Evolutionary conservation across 75 land plant species (phyloP), one percentile per base, ranked within the genome.

Genomic region (Picea glauca): DNA sequence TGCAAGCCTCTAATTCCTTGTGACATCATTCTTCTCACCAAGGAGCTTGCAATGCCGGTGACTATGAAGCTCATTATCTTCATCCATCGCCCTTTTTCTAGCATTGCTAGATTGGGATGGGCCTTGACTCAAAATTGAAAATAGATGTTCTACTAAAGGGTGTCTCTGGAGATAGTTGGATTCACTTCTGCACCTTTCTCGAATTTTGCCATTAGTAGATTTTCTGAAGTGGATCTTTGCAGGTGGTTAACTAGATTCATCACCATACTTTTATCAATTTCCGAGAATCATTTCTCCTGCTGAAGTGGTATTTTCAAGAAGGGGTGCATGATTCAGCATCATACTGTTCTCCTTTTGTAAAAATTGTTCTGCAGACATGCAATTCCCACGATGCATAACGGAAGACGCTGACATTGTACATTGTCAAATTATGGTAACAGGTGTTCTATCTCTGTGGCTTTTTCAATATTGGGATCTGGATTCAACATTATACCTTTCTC

Each of bases 31-130:
- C 26, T 26, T 26, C 26, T 26, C 26, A 26, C 26, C 26, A 26
- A 26, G 26, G 26, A 26, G 26, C 26, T 26, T 26, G 26, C 26
- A 26, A 26, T 26, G 26, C 26, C 26, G 26, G 26, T 26, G 26
- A 26, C 26, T 26, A 26, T 26, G 26, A 26, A 26, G 26, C 26
- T 26, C 26, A 26, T 26, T 26, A 21, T 82, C 88, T 21, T 81
- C 84, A n/a, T 63, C 77, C 14, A 81, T 58, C 13, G 14, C 82
- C 67, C 85, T 82, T 31, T 86, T 86, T 33, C 74, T 72, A 58
- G 50, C 33, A 62, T 81, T 84, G 26, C 62, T 74, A 43, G 76
- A 79, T 9, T 58, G 58, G 20, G 81, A 80, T 2, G 32, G 31
- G 15, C 58, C 58, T 2, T 74, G 57, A 74, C 5, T 74, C 76